These are phyloP conservation scores for Talaromyces marneffei DNA, from an alignment of 2,329 filamentous ascomycete genomes.

Conservation along the genomic window DNA sequence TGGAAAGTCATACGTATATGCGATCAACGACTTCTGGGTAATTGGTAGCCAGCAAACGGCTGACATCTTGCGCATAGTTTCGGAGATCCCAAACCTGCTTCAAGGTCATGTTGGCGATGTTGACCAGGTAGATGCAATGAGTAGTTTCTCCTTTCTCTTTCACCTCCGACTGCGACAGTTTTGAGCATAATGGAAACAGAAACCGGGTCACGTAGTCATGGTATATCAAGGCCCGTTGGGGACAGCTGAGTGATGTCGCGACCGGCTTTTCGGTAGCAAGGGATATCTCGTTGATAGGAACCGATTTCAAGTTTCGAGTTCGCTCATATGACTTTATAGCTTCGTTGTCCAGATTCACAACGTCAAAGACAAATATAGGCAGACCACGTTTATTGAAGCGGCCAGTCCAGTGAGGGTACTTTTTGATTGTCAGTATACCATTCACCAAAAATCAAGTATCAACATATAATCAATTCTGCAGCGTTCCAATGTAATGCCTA, in stretches of 20 bases:
- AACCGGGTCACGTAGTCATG: neutral
- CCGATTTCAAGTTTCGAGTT: neutral
- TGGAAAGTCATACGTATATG: neutral
- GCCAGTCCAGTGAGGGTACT: conserved; percentile 1
- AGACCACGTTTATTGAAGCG: neutral
- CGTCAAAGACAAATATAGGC: neutral
- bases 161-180: neutral
- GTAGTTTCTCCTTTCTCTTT: neutral
- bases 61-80: neutral
- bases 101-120: neutral
- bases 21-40: conserved; percentile 2
- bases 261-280: neutral
- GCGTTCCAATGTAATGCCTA: too few species aligned
- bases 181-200: neutral
- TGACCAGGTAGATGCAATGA: neutral
- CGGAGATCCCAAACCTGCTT: neutral
- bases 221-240: neutral
- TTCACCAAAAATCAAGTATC: neutral
- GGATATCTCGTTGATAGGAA: neutral
- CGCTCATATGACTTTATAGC: neutral
- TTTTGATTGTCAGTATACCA: neutral
- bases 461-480: neutral
- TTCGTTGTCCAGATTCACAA: neutral
- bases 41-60: neutral
- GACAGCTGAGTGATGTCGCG: neutral